phyloP scores from a whole-genome alignment of 768 basidiomycete species.

The Lactifluus piperatus region DNA sequence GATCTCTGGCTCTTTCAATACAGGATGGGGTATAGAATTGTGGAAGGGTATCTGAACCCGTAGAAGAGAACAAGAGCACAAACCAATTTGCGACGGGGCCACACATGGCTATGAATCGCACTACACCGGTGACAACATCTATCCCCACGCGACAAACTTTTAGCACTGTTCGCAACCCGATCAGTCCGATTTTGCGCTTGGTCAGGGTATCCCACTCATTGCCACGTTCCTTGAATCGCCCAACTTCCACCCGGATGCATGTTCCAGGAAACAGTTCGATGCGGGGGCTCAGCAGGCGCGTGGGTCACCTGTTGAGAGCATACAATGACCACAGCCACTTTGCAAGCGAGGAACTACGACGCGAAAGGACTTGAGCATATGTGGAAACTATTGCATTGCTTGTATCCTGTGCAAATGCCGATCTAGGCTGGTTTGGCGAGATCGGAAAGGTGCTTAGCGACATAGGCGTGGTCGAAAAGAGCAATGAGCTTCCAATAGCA shows the following conservation, averaged over 20 bases:
- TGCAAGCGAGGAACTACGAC: background rate
- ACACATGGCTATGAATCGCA: background rate
- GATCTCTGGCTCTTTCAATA: conserved; percentile 7
- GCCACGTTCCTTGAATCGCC: background rate
- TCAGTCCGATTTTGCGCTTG: background rate
- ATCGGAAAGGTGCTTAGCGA: background rate
- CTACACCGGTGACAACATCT: background rate
- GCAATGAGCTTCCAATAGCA: background rate
- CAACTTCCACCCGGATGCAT: background rate
- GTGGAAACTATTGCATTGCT: background rate
- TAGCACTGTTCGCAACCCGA: no score
- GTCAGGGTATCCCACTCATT: background rate
- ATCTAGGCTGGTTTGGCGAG: conserved; percentile 6
- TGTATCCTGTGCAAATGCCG: background rate
- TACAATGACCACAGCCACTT: background rate
- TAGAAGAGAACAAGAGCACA: background rate
- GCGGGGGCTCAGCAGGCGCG: background rate
- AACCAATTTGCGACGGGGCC: background rate
- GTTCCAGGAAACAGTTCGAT: background rate
- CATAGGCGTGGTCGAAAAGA: background rate
- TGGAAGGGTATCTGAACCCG: background rate
- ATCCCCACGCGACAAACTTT: background rate
- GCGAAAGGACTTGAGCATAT: conserved; percentile 3
- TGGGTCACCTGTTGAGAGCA: conserved; percentile 1
- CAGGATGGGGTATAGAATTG: conserved; percentile 6